Conservation (phyloP, 257 asterid genomes). For the Scutellaria galericulata region DNA sequence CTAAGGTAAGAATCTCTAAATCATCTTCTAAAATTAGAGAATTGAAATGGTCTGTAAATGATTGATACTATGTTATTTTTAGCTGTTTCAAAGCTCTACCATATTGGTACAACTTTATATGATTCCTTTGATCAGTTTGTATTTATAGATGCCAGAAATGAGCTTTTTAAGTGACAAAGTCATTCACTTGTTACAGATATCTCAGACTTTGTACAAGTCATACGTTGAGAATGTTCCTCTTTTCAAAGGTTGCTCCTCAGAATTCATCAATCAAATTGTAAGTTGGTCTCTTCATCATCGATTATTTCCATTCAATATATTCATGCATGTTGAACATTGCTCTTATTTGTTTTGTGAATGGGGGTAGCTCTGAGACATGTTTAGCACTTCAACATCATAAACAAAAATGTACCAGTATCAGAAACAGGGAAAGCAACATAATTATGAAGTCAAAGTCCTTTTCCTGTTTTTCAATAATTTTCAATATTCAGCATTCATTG, state of each 20-base stretch:
- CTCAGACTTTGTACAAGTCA: slow-evolving; percentile 71
- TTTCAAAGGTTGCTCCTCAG: slow-evolving; percentile 80
- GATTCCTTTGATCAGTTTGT: not conserved
- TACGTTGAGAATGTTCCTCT: slow-evolving; percentile 68
- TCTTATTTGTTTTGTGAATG: too few species aligned
- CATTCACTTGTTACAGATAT: slow-evolving; percentile 62
- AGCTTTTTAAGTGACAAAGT: slow-evolving; percentile 17
- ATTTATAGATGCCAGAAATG: not conserved
- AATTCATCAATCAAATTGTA: slow-evolving; percentile 87
- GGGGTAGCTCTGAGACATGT: too few species aligned
- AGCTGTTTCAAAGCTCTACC: not conserved
- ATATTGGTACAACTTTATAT: not conserved
- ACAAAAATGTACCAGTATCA: too few species aligned
- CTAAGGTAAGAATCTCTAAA: slow-evolving; percentile 58
- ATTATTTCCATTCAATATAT: too few species aligned
- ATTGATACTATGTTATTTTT: too few species aligned
- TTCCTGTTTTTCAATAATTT: not conserved
- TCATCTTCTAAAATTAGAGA: not conserved
- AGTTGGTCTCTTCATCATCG: slow-evolving; percentile 39
- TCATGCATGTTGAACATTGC: too few species aligned
- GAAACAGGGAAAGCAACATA: too few species aligned
- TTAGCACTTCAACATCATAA: too few species aligned
- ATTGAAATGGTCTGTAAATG: not conserved
- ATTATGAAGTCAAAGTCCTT: not conserved
- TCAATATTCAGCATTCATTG: not conserved